Evolutionary conservation across 139 green algal species (phyloP), one percentile per base, ranked within the genome.

Genomic region (Chlamydomonas incerta): DNA sequence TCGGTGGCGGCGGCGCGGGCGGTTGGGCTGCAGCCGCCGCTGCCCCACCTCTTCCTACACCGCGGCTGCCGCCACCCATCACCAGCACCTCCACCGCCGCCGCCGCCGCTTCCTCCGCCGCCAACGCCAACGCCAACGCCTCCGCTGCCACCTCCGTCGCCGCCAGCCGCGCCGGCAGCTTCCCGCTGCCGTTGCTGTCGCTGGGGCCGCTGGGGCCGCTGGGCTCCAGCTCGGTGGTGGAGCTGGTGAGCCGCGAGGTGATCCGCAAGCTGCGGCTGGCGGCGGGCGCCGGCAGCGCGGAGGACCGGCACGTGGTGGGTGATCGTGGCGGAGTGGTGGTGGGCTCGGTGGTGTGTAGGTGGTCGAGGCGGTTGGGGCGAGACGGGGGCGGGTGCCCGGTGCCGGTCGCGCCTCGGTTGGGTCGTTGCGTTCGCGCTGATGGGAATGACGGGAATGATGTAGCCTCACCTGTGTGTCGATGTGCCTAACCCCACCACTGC

Each of bases 281-380:
- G 23, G 88, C 89, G 9, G 88, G 94, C 31, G 93, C 94, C 24
- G 90, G 96, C 47, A 91, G 72, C 4, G 94, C 95, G 31, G 94
- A 97, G 35, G 95, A 97, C 77, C 82, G 95, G 0, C 95, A 98
- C 73, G 93, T 97, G 46, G 89, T 98, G 23, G 95, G 93, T 41
- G 66, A 23, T 6, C 26, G 26, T 14, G 62, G 62, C 14, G n/a
- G n/a, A n/a, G n/a, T n/a, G n/a, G n/a, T n/a, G n/a, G n/a, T n/a
- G n/a, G n/a, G n/a, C n/a, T n/a, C n/a, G 62, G 28, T 15, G 89
- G 50, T 93, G 96, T 21, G 75, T 72, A 8, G 41, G 37, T n/a
- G n/a, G n/a, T n/a, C n/a, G 23, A 33, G 50, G 21, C 31, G 33
- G 65, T 34, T 9, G 58, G 10, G 58, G 21, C 6, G 21, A 4